Base-by-base conservation (phyloP, 495 filamentous ascomycete genomes). In the Hypoxylon trugodes region DNA sequence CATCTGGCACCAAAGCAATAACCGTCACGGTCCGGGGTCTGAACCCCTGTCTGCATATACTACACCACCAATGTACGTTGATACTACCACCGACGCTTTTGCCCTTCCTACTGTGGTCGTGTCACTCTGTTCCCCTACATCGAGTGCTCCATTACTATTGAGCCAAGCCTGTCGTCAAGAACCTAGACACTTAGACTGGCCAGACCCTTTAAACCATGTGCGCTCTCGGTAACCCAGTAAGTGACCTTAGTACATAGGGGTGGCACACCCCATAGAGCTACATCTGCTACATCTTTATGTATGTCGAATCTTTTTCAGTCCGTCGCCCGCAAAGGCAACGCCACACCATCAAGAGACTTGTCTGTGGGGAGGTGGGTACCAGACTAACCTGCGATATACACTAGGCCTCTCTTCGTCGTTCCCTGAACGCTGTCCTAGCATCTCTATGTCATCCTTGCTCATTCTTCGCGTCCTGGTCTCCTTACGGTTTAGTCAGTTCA, bases 1-100 rank as follows among this genome's bases (percentile, higher is more conserved):
- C 68, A 73, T 74, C 73, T 71, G 66, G 73, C 68, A 69, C 68
- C 62, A 61, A 48, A 66, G 52, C 40, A 66, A 57, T 69, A 72
- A 70, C 69, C 69, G 69, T 69, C 69, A 49, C 59, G 62, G 65
- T 60, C 55, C 63, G 59, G 62, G 59, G 58, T 56, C 22, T 35
- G 28, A 61, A 57, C 71, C 70, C 55, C 60, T 66, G 61, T 37
- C 18, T 66, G 64, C 64, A 66, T 58, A 61, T 66, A n/a, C n/a
- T n/a, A n/a, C n/a, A n/a, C n/a, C n/a, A n/a, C n/a, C n/a, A n/a
- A n/a, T n/a, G n/a, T n/a, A 58, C 64, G 48, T 66, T 41, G 50
- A 66, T 66, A 33, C 63, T 66, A 61, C 63, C 51, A 57, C 63
- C 51, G 57, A 66, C 63, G 63, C 63, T 61, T n/a, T n/a, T 50